phyloP scores from a whole-genome alignment of 2,329 filamentous ascomycete genomes.

The Fusarium brevicatenulatum region DNA sequence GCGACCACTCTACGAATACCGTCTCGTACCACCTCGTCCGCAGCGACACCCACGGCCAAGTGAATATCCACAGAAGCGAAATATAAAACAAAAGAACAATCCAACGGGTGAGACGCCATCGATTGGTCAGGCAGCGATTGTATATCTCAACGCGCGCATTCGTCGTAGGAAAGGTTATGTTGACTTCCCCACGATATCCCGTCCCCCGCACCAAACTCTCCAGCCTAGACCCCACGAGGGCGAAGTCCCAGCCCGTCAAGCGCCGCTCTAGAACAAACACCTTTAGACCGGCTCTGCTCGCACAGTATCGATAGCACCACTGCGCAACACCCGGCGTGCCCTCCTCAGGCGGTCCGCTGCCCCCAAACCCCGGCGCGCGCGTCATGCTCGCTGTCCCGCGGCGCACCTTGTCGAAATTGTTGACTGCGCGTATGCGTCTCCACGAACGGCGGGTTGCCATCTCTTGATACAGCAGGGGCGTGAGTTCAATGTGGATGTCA shows the following conservation, averaged over 20 bases:
- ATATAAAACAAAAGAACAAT: slow-evolving; percentile 72
- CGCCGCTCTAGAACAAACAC: slow-evolving; percentile 62
- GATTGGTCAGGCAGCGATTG: slow-evolving; percentile 69
- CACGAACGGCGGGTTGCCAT: slow-evolving; percentile 53
- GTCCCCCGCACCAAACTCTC: slow-evolving; percentile 68
- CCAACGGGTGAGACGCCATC: slow-evolving; percentile 72
- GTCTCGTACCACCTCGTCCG: slow-evolving; percentile 75
- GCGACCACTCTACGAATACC: slow-evolving; percentile 66
- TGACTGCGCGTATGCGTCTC: slow-evolving; percentile 60
- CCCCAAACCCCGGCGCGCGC: slow-evolving; percentile 58
- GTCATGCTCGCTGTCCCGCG: slow-evolving; percentile 71
- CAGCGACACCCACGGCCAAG: slow-evolving; percentile 77
- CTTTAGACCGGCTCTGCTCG: slow-evolving; percentile 66
- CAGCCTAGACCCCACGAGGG: slow-evolving; percentile 61
- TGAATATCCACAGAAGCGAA: slow-evolving; percentile 74
- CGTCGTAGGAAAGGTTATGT: slow-evolving; percentile 68
- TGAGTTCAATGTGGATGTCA: slow-evolving; percentile 67
- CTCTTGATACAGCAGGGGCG: slow-evolving; percentile 64
- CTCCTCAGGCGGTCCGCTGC: slow-evolving; percentile 43
- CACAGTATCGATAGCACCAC: slow-evolving; percentile 77
- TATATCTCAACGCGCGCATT: slow-evolving; percentile 70
- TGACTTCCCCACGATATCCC: slow-evolving; percentile 72
- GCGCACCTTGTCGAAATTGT: slow-evolving; percentile 68
- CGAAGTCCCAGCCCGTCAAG: slow-evolving; percentile 70
- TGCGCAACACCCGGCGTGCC: slow-evolving; percentile 53